phyloP scores from a whole-genome alignment of 2,329 filamentous ascomycete species.

The Didymella pomorum region DNA sequence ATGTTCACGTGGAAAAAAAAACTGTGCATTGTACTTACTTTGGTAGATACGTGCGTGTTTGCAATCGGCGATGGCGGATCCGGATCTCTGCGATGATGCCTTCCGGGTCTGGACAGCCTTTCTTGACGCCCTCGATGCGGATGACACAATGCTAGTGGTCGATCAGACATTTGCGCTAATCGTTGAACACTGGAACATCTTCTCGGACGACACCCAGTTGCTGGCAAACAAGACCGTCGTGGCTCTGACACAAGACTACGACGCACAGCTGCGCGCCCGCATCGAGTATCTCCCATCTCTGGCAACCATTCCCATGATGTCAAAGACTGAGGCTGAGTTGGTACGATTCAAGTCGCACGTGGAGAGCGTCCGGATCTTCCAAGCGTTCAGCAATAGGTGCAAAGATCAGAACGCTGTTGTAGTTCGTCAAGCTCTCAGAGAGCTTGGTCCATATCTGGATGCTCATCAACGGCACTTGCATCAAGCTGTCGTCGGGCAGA shows the following conservation, averaged over 20 bases:
- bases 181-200: conserved; percentile 76
- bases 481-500: conserved; percentile 79
- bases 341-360: conserved; percentile 69
- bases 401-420: conserved; percentile 86
- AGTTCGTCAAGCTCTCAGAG: conserved; percentile 79
- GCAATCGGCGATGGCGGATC: conserved; percentile 79
- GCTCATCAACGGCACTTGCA: conserved; percentile 80
- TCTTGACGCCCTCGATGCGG: conserved; percentile 72
- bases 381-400: conserved; percentile 76
- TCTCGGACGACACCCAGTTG: conserved; percentile 68
- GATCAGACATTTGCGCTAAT: conserved; percentile 92
- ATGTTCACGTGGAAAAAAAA: conserved; percentile 35
- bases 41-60: conserved; percentile 86
- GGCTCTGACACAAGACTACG: conserved; percentile 70
- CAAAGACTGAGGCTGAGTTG: conserved; percentile 72
- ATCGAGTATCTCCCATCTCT: conserved; percentile 83
- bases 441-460: conserved; percentile 77
- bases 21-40: conserved; percentile 30
- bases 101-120: conserved; percentile 87
- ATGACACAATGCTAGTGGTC: conserved; percentile 80
- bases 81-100: conserved; percentile 77
- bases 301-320: conserved; percentile 71
- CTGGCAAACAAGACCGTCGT: conserved; percentile 70
- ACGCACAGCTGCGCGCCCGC: conserved; percentile 67
- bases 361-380: conserved; percentile 71